These are phyloP conservation scores for Alternaria burnsii DNA, from an alignment of 2,329 filamentous ascomycete species.

Conservation along the genomic window DNA sequence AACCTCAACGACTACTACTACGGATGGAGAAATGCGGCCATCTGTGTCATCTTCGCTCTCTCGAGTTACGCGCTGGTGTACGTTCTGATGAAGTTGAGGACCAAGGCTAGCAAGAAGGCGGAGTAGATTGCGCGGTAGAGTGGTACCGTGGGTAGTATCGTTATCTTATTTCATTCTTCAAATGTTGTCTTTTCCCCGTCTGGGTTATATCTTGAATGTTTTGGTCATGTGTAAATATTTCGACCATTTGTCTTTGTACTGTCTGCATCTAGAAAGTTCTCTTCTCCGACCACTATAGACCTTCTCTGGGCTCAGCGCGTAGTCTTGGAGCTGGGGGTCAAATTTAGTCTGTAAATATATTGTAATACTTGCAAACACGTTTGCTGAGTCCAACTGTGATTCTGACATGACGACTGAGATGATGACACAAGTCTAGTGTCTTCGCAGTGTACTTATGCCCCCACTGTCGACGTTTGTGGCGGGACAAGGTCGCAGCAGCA, in stretches of 20 bases:
- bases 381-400: neutral
- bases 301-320: neutral
- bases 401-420: neutral
- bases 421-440: too few relatives aligned
- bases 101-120: conserved; percentile 53
- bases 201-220: neutral
- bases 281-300: neutral
- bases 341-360: neutral
- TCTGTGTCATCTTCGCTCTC: conserved; percentile 65
- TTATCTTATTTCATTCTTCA: neutral
- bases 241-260: neutral
- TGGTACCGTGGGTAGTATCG: neutral
- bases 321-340: neutral
- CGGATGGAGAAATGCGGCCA: conserved; percentile 72
- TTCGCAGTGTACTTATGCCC: too few relatives aligned
- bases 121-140: conserved; percentile 24
- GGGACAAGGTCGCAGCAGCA: neutral
- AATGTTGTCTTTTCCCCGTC: neutral
- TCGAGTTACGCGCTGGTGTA: conserved; percentile 63
- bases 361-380: neutral
- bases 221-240: neutral
- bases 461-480: too few relatives aligned
- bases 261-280: neutral
- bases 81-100: conserved; percentile 53
- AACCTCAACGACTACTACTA: conserved; percentile 69